Conservation (phyloP, 1,139 yeast genomes). For the Arxiozyma bovina region DNA sequence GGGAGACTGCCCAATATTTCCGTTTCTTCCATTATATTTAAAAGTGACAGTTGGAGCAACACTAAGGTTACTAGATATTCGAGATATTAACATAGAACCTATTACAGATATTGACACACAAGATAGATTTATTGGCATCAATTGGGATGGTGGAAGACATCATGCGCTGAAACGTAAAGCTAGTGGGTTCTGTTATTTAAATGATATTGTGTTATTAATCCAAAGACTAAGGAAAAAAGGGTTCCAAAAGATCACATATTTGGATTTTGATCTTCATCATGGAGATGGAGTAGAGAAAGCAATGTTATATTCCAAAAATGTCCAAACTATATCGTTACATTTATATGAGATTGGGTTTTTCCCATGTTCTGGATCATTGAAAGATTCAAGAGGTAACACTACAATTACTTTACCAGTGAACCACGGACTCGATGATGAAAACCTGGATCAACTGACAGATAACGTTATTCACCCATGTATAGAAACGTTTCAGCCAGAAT, state of each 20-base stretch:
- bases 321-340: constrained; percentile 57
- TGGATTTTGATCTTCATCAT: constrained; percentile 70
- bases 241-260: constrained; percentile 46
- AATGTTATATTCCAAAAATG: constrained; percentile 47
- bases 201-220: constrained; percentile 56
- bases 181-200: constrained; percentile 67
- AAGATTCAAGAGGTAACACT: constrained; percentile 34
- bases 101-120: constrained; percentile 5
- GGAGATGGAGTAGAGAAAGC: constrained; percentile 75
- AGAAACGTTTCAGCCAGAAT: constrained; percentile 38
- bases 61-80: constrained; percentile 38
- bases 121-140: constrained; percentile 39
- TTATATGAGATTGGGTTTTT: constrained; percentile 58
- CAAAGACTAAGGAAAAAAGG: constrained; percentile 37
- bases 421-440: constrained; percentile 47
- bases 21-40: constrained; percentile 45
- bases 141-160: constrained; percentile 79
- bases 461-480: constrained; percentile 41
- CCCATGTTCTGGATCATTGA: constrained; percentile 56
- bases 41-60: constrained; percentile 50
- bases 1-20: constrained; percentile 61
- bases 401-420: constrained; percentile 48
- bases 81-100: constrained; percentile 13
- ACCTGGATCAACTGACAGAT: constrained; percentile 34
- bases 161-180: constrained; percentile 52